Evolutionary conservation across 2,329 filamentous ascomycete genomes (phyloP).

Genomic region (Whalleya microplaca): DNA sequence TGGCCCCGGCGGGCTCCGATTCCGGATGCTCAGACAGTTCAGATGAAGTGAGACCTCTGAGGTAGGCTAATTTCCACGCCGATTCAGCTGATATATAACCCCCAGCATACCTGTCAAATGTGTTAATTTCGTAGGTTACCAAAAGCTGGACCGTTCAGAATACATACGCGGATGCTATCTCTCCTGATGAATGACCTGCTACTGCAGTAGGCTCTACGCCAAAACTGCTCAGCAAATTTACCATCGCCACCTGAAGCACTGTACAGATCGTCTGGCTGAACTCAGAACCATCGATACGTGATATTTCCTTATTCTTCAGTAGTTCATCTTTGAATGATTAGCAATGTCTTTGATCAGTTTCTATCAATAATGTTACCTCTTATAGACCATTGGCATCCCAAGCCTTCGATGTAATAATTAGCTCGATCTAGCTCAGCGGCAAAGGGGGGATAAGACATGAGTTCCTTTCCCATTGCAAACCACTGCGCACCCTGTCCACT

Average conservation of each 20-base stretch:
- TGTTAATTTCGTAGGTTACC: no score
- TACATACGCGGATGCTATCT: slow-evolving; percentile 43
- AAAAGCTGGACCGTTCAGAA: no score
- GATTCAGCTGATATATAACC: slow-evolving; percentile 17
- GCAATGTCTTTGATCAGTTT: slow-evolving; percentile 8
- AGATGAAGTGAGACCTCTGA: slow-evolving; percentile 12
- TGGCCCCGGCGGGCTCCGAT: slow-evolving; percentile 29
- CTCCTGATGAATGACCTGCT: slow-evolving; percentile 42
- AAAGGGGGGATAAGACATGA: slow-evolving; percentile 32
- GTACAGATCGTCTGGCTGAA: slow-evolving; percentile 38
- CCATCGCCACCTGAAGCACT: slow-evolving; percentile 40
- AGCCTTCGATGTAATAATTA: no score
- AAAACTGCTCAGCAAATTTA: slow-evolving; percentile 37
- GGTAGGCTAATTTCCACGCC: slow-evolving; percentile 21
- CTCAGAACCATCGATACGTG: slow-evolving; percentile 31
- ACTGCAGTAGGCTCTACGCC: slow-evolving; percentile 34
- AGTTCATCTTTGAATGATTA: slow-evolving; percentile 3
- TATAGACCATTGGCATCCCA: no score
- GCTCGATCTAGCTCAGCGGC: slow-evolving; percentile 6
- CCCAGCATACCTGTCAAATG: no score
- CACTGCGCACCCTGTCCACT: slow-evolving; percentile 38
- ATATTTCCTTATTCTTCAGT: slow-evolving; percentile 26
- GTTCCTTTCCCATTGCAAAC: slow-evolving; percentile 26
- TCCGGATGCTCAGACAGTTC: slow-evolving; percentile 1
- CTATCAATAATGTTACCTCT: no score